Percentiles rank a stretch among this genome's conserved stretches.
Conservation (phyloP, 306 rosid species). For the Begonia peltatifolia region DNA sequence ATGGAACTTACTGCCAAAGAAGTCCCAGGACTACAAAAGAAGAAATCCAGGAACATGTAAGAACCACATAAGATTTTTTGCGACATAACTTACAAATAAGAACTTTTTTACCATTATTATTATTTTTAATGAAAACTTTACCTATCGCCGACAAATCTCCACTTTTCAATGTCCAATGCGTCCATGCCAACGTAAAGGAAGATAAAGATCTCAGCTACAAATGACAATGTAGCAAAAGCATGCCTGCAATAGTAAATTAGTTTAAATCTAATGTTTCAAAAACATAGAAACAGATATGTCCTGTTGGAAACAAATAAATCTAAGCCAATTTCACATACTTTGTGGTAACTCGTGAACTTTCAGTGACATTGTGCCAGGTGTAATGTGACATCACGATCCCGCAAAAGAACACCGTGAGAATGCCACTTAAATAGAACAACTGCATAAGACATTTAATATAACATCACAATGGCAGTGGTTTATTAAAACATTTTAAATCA, state of each 20-base stretch:
- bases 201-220: constrained; percentile 78
- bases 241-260: constrained; percentile 39
- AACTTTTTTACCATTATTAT: neutral
- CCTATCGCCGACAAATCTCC: constrained; percentile 85
- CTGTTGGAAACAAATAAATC: constrained; percentile 3
- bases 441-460: constrained; percentile 12
- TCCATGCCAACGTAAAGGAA: constrained; percentile 92
- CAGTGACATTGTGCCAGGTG: constrained; percentile 72
- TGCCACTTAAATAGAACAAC: constrained; percentile 75
- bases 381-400: constrained; percentile 87
- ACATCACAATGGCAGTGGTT: neutral
- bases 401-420: constrained; percentile 91
- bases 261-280: neutral
- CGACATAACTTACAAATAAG: neutral
- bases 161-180: constrained; percentile 81
- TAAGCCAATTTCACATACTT: constrained; percentile 31
- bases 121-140: constrained; percentile 10
- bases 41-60: constrained; percentile 12
- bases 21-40: constrained; percentile 56
- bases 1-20: constrained; percentile 63
- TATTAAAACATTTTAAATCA: neutral
- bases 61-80: neutral
- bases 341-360: constrained; percentile 60
- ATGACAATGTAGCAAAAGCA: constrained; percentile 81
- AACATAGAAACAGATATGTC: no score